phyloP scores from a whole-genome alignment of 176 grass and related monocot species.

The Carex myosuroides region DNA sequence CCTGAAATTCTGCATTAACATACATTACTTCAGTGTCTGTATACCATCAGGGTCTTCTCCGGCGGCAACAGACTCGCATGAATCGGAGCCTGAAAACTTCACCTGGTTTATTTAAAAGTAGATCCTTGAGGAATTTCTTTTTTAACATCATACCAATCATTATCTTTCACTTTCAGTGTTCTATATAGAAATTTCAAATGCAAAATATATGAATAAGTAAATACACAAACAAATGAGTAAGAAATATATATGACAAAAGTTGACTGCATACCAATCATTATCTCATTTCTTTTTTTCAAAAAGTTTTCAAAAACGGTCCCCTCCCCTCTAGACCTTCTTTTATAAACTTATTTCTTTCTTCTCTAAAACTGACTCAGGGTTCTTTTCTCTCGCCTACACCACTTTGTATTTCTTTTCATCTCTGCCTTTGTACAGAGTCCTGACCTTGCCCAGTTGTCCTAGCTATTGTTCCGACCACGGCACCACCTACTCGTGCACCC shows the following conservation, averaged over 20 bases:
- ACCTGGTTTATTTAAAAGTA: constrained; percentile 36
- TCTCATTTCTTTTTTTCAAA: no score
- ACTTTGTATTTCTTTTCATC: no score
- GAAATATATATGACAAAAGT: background rate
- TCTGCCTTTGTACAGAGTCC: no score
- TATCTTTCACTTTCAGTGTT: constrained; percentile 23
- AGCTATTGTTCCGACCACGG: no score
- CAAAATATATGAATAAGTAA: background rate
- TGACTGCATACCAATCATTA: no score
- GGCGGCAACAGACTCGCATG: constrained; percentile 43
- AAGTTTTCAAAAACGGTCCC: no score
- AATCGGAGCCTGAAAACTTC: constrained; percentile 66
- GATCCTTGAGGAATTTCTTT: background rate
- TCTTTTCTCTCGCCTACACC: no score
- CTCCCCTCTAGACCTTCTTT: no score
- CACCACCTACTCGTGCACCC: no score
- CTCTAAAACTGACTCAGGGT: no score
- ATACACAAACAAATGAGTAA: background rate
- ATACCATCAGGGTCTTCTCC: constrained; percentile 51
- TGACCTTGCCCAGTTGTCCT: no score
- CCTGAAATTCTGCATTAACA: background rate
- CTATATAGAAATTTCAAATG: background rate
- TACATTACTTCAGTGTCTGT: constrained; percentile 84
- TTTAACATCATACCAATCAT: background rate
- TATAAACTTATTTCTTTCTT: no score